Base-by-base conservation (phyloP, 495 filamentous ascomycete genomes). In the Talaromyces wortmannii region DNA sequence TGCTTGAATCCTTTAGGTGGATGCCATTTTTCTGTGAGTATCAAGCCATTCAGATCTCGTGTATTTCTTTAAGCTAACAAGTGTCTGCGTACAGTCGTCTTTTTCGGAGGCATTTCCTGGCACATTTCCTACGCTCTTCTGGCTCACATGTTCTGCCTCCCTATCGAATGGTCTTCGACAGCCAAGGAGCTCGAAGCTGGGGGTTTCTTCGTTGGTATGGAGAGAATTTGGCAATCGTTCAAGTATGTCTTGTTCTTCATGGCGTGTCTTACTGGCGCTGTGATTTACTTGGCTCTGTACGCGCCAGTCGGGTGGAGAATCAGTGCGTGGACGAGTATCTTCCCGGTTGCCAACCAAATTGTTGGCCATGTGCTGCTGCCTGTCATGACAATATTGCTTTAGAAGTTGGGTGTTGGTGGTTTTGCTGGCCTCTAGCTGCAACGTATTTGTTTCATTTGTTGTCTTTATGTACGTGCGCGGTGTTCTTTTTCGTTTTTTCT, bases 141-240 rank as follows among this genome's bases (percentile, higher is more conserved):
- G 0, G 61, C 72, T 2, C 75, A 78, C 64, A 76, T 78, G 76
- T 77, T 78, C 60, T 65, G 66, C 40, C 61, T 78, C 56, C 62
- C 76, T 61, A 78, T 78, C 69, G 66, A 63, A 33, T 78, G 76
- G 75, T 76, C 74, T 46, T 71, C 75, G 23, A 78, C 76, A 13
- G 56, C 64, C 30, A 78, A 78, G 61, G 76, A 78, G 68, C 81
- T 80, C 48, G 83, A 88, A 66, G 83, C 85, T 63, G 83, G 82
- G 32, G 88, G 89, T 62, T 91, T 91, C 69, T 91, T 90, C 66
- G 85, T 86, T 50, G 89, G 91, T 58, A 82, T 88, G 31, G 87
- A 88, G 3, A 88, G 86, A 68, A 84, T 92, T n/a, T 62, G 89
- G 52, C 84, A 81, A 68, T 81, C 75, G 62, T 92, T 92, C 74